Percentiles rank a stretch among this genome's conserved stretches.
Conservation (phyloP, 257 asterid species). For the Plantago major region DNA sequence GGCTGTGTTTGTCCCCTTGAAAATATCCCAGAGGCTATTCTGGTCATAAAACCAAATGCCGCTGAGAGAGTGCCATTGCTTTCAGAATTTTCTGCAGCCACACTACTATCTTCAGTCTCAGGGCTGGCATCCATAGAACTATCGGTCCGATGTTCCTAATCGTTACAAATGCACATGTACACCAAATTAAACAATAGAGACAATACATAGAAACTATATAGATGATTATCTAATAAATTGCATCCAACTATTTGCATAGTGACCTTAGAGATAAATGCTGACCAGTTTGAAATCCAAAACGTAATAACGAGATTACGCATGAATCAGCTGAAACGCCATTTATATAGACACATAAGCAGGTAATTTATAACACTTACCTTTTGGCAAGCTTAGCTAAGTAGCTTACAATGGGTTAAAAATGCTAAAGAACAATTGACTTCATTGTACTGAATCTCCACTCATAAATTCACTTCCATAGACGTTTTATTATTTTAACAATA, state of each 20-base stretch:
- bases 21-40: constrained; percentile 89
- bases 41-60: constrained; percentile 84
- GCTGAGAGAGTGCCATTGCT: constrained; percentile 81
- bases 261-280: not conserved
- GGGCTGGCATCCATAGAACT: constrained; percentile 41
- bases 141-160: constrained; percentile 46
- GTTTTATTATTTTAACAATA: too few relatives aligned
- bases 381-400: not conserved
- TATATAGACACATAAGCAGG: not conserved
- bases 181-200: constrained; percentile 19
- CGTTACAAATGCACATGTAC: constrained; percentile 13
- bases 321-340: not conserved
- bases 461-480: not conserved
- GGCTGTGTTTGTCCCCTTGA: constrained; percentile 59
- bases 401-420: not conserved
- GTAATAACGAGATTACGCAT: not conserved
- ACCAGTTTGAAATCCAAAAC: not conserved
- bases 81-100: constrained; percentile 55
- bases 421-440: not conserved
- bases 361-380: not conserved
- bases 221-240: not conserved
- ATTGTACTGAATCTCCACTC: not conserved
- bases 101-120: constrained; percentile 46
- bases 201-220: not conserved
- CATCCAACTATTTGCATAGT: not conserved